Base-by-base conservation (phyloP, 331 rosid species). In the Quercus phellos region DNA sequence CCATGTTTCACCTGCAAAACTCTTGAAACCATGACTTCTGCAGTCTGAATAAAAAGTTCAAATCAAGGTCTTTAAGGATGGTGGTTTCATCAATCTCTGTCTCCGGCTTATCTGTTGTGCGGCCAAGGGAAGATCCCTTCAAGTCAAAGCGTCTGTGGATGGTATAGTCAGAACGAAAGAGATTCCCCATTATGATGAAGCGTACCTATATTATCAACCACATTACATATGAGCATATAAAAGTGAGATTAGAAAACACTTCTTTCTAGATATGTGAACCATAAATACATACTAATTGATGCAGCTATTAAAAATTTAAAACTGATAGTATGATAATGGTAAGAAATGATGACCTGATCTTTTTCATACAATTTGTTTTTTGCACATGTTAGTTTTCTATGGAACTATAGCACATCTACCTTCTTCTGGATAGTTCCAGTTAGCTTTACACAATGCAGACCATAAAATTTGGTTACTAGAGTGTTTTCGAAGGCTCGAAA, bases 61-160 rank as follows among this genome's bases (percentile, higher is more conserved):
- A 94, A 85, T 93, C 97, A 24, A 93, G 98, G 83, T 93, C 97
- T 82, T 93, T 91, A 68, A 93, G 96, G 68, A 93, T 89, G 7
- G 94, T 91, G 53, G 90, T 88, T 78, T 87, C 94, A 75, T 91
- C 90, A 64, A 93, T 87, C 63, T 93, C 94, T 27, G 87, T 73
- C 85, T 84, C 89, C 0, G 88, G 83, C 64, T 89, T 91, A 84
- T 89, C 93, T 34, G 90, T 87, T 11, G 72, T 84, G 61, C 94
- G 92, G 13, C 97, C 98, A 50, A 93, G 89, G 55, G 93, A 90
- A 60, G 96, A 91, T 21, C 96, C 98, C 68, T 93, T 93, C 86
- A 93, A 84, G 83, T 91, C 97, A 30, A 84, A 93, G 56, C 94
- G 90, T 77, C 94, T 87, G 75, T 93, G 94, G 72, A 91, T 91